Base-by-base conservation (phyloP, 73 alveolate genomes). In the Paramecium sexaurelia region DNA sequence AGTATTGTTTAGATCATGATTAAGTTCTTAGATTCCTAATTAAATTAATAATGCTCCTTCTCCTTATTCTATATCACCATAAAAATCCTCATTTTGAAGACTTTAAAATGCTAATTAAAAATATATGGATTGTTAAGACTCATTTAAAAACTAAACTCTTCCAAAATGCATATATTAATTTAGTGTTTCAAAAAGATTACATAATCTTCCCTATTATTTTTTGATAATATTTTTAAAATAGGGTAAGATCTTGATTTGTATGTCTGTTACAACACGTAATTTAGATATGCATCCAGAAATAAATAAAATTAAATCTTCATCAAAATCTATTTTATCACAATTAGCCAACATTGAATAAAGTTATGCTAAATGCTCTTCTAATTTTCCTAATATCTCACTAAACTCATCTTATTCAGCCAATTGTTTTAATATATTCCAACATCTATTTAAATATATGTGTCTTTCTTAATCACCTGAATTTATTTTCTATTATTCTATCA, bases 381-480 rank as follows among this genome's bases (percentile, higher is more conserved):
- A 94, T 55, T 92, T 56, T 11, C 67, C 56, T 29, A 29, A 92
- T 35, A 55, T 17, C 5, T 93, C 94, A 20, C 85, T 84, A 51
- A 85, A 92, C 13, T 75, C 55, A 17, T 87, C 85, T 19, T 55
- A 15, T 33, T 94, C 97, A 67, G 94, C 29, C 33, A 94, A 88
- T 22, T 20, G 36, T 32, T 95, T 92, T 47, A 95, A 82, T 26
- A 94, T 45, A 75, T 93, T 89, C 98, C 97, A 95, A 96, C 97
- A 95, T 71, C 93, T 95, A 47, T 94, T 87, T 10, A 95, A 55
- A 13, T 88, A 89, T 19, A 92, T 85, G 66, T 66, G 73, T 84
- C 92, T 91, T 26, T 29, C 22, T 67, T 86, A 91, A 11, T 85
- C 94, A 36, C 92, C 88, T 15, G 75, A 94, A 37, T 69, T 82